Evolutionary conservation across 192 early-diverging fungal genomes (phyloP).

Genomic region (Cladochytrium replicatum): DNA sequence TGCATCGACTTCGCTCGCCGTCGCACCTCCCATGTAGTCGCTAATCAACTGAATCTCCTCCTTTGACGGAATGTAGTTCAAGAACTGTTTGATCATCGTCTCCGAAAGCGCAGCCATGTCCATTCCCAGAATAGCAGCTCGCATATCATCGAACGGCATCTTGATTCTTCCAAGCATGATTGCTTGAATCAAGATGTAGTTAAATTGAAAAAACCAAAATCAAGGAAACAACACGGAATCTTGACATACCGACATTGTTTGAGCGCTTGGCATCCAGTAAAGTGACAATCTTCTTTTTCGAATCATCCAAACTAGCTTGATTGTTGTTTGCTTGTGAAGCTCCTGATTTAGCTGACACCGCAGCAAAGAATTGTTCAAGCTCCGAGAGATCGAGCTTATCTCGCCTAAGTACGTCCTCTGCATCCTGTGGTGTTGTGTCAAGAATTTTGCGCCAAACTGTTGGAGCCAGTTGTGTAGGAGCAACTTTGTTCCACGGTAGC

Average conservation of each 20-base stretch:
- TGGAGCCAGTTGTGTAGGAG: not conserved
- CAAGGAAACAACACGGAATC: constrained; percentile 2
- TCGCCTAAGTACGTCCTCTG: constrained; percentile 14
- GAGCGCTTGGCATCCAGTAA: constrained; percentile 17
- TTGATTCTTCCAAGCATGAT: constrained; percentile 25
- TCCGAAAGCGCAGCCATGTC: constrained; percentile 5
- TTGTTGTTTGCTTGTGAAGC: not conserved
- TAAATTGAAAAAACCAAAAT: constrained; percentile 18
- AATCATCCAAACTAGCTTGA: not conserved
- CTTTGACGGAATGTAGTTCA: constrained; percentile 1
- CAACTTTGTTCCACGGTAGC: constrained; percentile 19
- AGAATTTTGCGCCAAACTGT: constrained; percentile 20
- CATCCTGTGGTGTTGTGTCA: constrained; percentile 21
- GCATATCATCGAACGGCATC: constrained; percentile 6
- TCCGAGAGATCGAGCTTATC: constrained; percentile 24
- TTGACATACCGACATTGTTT: constrained; percentile 26
- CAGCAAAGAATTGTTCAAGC: constrained; percentile 18
- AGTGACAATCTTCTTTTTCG: constrained; percentile 9
- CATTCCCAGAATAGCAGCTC: constrained; percentile 13
- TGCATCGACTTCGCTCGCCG: too few relatives aligned
- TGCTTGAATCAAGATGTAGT: constrained; percentile 3
- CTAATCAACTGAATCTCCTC: constrained; percentile 17
- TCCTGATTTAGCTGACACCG: not conserved
- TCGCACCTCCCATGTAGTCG: constrained; percentile 16
- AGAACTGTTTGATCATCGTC: constrained; percentile 10